phyloP scores from a whole-genome alignment of 2,329 filamentous ascomycete species.

The Drechslera avenae region DNA sequence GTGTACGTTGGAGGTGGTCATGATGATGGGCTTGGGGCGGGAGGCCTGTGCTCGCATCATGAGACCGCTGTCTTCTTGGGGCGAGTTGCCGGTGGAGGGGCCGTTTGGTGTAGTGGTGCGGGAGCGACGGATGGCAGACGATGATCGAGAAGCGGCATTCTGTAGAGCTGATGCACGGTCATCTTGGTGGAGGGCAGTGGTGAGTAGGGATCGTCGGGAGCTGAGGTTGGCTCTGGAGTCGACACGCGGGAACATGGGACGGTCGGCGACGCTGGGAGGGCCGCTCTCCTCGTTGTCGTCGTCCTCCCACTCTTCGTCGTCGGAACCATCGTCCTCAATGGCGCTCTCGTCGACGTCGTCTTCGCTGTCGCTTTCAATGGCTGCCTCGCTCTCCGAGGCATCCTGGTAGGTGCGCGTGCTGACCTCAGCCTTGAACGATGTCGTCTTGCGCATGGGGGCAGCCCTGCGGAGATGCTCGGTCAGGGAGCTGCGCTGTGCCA shows the following conservation, averaged over 20 bases:
- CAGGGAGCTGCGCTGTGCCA: slow-evolving; percentile 59
- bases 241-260: slow-evolving; percentile 83
- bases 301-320: slow-evolving; percentile 61
- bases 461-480: slow-evolving; percentile 58
- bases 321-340: slow-evolving; percentile 66
- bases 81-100: slow-evolving; percentile 66
- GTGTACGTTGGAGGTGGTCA: slow-evolving; percentile 69
- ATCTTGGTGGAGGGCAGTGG: slow-evolving; percentile 82
- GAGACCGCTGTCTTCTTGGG: slow-evolving; percentile 59
- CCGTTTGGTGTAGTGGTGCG: slow-evolving; percentile 72
- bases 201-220: slow-evolving; percentile 86
- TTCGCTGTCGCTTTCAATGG: slow-evolving; percentile 64
- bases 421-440: slow-evolving; percentile 81
- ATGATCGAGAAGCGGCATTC: slow-evolving; percentile 65
- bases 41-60: slow-evolving; percentile 64
- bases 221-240: slow-evolving; percentile 85
- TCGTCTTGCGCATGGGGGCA: slow-evolving; percentile 68
- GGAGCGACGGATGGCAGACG: slow-evolving; percentile 61
- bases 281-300: slow-evolving; percentile 77
- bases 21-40: slow-evolving; percentile 80
- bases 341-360: slow-evolving; percentile 63
- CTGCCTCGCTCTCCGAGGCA: slow-evolving; percentile 61
- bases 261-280: slow-evolving; percentile 80
- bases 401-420: slow-evolving; percentile 69
- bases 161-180: slow-evolving; percentile 73